A percentile compares a stretch with the other conserved stretches of the same genome.
Evolutionary conservation across 345 rosid species (phyloP).

Genomic region (Moringa oleifera): DNA sequence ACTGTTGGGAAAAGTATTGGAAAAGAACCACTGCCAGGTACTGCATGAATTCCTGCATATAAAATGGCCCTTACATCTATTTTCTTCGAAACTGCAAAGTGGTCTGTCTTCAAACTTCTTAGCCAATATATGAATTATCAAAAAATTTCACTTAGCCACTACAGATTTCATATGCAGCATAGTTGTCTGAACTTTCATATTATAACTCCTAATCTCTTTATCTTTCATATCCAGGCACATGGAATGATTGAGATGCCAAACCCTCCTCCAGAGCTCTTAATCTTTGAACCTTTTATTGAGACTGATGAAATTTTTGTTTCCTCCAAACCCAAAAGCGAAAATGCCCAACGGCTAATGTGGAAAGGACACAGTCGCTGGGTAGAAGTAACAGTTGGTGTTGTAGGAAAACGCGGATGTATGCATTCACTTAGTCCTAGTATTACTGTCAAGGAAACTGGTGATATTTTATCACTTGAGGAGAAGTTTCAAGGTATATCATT

Average conservation of each 20-base stretch:
- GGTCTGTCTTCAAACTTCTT: background rate
- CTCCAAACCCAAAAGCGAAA: constrained; percentile 37
- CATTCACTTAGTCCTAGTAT: constrained; percentile 81
- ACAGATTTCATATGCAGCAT: background rate
- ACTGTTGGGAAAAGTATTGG: background rate
- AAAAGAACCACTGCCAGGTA: background rate
- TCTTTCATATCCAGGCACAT: constrained; percentile 49
- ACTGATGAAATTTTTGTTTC: constrained; percentile 78
- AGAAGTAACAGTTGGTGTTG: constrained; percentile 84
- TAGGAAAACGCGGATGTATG: constrained; percentile 72
- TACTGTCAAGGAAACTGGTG: constrained; percentile 89
- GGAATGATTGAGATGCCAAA: constrained; percentile 96
- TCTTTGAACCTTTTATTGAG: constrained; percentile 87
- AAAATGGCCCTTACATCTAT: background rate
- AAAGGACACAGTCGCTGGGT: constrained; percentile 77
- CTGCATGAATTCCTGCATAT: background rate
- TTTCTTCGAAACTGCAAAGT: background rate
- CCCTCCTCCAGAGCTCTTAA: constrained; percentile 71
- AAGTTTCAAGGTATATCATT: constrained; percentile 79
- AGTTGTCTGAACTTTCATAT: constrained; percentile 1
- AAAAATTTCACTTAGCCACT: background rate
- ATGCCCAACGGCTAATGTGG: constrained; percentile 47
- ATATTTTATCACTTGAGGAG: constrained; percentile 88
- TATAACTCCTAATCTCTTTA: constrained; percentile 8
- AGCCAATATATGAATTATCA: background rate